phyloP scores from a whole-genome alignment of 2,329 filamentous ascomycete species.

The Escovopsis sp. region DNA sequence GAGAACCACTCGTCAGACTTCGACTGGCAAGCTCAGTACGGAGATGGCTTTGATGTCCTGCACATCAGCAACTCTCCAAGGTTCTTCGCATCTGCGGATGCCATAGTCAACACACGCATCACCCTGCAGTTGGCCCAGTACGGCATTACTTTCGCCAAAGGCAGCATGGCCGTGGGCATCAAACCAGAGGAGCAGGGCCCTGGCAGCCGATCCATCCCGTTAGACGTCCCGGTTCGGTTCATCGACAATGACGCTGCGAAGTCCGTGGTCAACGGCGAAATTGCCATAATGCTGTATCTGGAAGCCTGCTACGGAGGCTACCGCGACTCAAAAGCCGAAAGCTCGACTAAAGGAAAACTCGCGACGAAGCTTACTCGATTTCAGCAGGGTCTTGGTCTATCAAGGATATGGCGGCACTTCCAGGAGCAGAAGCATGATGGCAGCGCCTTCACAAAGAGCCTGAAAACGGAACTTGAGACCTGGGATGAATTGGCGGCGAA shows the following conservation, averaged over 20 bases:
- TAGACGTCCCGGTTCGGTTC: conserved; percentile 28
- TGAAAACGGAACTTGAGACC: conserved; percentile 19
- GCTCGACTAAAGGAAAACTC: conserved; percentile 15
- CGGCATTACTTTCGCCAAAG: conserved; percentile 31
- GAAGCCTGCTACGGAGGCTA: conserved; percentile 33
- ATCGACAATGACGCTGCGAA: conserved; percentile 37
- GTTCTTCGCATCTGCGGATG: conserved; percentile 35
- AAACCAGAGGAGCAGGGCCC: background rate
- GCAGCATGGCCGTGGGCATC: conserved; percentile 18
- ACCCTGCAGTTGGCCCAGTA: conserved; percentile 35
- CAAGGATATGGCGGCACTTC: conserved; percentile 19
- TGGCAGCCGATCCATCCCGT: background rate
- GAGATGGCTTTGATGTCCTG: conserved; percentile 69
- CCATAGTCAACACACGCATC: conserved; percentile 33
- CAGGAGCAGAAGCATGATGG: conserved; percentile 3
- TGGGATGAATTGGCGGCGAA: conserved; percentile 25
- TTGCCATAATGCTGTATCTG: conserved; percentile 45
- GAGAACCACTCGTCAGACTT: conserved; percentile 68
- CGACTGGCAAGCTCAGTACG: conserved; percentile 64
- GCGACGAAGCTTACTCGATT: conserved; percentile 27
- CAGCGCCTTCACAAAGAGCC: conserved; percentile 8
- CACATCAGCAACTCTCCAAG: conserved; percentile 42
- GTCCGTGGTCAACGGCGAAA: conserved; percentile 33
- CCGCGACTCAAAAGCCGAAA: background rate
- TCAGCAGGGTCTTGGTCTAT: conserved; percentile 23